Conservation (phyloP, 129 eudicot genomes). For the Saposhnikovia divaricata region DNA sequence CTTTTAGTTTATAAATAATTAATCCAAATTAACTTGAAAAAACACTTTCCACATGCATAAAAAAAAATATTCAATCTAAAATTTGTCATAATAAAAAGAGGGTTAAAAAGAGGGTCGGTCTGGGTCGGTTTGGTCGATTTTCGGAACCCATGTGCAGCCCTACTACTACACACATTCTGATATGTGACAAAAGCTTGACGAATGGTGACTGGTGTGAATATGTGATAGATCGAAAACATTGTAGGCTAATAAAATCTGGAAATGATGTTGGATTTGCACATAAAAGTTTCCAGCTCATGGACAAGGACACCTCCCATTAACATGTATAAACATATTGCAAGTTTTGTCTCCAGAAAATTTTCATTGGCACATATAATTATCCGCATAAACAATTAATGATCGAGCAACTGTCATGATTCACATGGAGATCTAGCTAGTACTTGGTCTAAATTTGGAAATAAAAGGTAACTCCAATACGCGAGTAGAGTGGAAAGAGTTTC, state of each 20-base stretch:
- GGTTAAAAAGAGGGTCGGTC: too few relatives aligned
- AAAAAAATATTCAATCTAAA: too few relatives aligned
- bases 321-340: background rate
- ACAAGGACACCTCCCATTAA: background rate
- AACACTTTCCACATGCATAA: too few relatives aligned
- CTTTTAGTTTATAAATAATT: too few relatives aligned
- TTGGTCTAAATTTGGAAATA: background rate
- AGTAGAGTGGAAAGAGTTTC: background rate
- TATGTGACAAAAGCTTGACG: background rate
- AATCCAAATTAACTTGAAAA: background rate
- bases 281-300: conserved; percentile 2
- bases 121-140: too few relatives aligned
- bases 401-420: background rate
- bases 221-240: background rate
- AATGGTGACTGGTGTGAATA: background rate
- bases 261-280: conserved; percentile 9
- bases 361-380: background rate
- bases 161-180: background rate
- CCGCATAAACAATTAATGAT: background rate
- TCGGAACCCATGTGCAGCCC: too few relatives aligned
- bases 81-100: too few relatives aligned
- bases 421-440: background rate
- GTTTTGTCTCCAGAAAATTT: background rate
- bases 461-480: background rate
- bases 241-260: conserved; percentile 1